Base-by-base conservation (phyloP, 345 rosid species). In the Eucalyptus curtisii region DNA sequence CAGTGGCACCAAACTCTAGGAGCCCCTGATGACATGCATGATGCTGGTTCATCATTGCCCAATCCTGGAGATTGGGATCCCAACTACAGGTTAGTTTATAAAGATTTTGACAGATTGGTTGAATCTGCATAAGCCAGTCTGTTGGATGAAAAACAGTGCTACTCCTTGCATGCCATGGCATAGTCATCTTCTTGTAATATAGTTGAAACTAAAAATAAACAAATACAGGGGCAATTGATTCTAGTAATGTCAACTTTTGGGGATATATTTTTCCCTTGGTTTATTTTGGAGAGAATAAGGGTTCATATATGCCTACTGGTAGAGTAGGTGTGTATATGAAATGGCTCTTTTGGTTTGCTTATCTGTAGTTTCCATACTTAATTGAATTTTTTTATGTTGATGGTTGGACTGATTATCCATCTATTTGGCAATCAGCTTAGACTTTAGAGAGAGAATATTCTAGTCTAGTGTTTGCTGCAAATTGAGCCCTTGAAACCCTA, bases 61-160 rank as follows among this genome's bases (percentile, higher is more conserved):
- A 95, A 95, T 93, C 99, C 99, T 31, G 98, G 98, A 89, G 99
- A 98, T 87, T 98, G 99, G 99, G 99, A 98, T 94, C 99, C 99
- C 55, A 95, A 95, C 93, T 98, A 95, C 94, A 97, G 99, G 99
- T 94, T 90, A 91, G 92, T 90, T 4, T 87, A 37, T 33, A 66
- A 81, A 80, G 47, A 30, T 8, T 24, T 48, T 44, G 24, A 24
- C 76, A 49, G 55, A 44, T 85, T 82, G 20, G 55, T 88, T 40
- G 52, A 44, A 48, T 52, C 81, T 87, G n/a, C 61, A 76, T 76
- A 76, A 40, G 84, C 84, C 84, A 76, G 30, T 76, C 84, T 76
- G 84, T 76, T 76, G 84, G 84, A 40, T 76, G 47, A 76, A 76
- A 76, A 40, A 20, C 80, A 30, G 24, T 47, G 84, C 48, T 87